Percentiles rank a stretch among this genome's conserved stretches.
Conservation (phyloP, 345 rosid species). For the Melaleuca quinquenervia region DNA sequence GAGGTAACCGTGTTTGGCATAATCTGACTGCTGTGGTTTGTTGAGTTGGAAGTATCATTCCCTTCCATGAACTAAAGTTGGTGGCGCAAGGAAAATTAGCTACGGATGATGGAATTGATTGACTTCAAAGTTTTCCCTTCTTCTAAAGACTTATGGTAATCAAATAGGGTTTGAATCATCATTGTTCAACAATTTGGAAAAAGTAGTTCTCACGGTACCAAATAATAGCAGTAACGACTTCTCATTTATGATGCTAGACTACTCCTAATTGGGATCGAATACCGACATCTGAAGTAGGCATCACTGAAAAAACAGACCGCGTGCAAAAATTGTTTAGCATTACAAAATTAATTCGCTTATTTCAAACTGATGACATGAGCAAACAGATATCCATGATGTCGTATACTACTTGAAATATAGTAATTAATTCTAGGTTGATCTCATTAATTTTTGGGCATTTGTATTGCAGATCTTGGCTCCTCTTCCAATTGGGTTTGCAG, state of each 20-base stretch:
- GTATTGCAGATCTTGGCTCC: slow-evolving; percentile 52
- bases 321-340: not conserved
- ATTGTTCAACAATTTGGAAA: not conserved
- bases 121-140: not conserved
- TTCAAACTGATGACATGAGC: not conserved
- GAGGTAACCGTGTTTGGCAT: not conserved
- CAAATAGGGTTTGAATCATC: not conserved
- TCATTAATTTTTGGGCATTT: not conserved
- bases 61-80: not conserved
- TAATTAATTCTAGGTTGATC: not conserved
- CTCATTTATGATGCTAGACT: not conserved
- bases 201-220: not conserved
- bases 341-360: not conserved
- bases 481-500: slow-evolving; percentile 66
- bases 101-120: not conserved
- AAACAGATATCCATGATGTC: not conserved
- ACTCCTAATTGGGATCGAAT: not conserved
- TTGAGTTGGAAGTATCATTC: not conserved
- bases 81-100: not conserved
- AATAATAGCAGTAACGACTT: not conserved
- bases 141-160: not conserved
- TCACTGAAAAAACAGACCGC: not conserved
- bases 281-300: not conserved
- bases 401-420: not conserved
- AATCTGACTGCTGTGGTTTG: not conserved